Percentiles rank a stretch among this genome's conserved stretches.
phyloP scores from a whole-genome alignment of 345 rosid species.

The Draba incana region DNA sequence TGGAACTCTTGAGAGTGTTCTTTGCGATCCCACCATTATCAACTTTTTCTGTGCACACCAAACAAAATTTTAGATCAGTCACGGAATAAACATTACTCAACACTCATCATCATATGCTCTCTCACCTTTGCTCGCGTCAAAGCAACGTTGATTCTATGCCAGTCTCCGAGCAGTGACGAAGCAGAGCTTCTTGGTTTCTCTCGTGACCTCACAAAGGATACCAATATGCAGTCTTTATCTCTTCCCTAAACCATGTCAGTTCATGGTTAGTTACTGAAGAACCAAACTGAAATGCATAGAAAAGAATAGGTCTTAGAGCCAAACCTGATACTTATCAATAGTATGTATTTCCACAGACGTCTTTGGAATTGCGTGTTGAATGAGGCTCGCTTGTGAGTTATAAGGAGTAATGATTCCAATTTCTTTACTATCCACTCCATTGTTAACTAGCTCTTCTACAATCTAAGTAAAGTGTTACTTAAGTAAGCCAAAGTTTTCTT shows the following conservation, averaged over 20 bases:
- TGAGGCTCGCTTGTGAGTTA: conserved; percentile 84
- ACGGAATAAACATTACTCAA: neutral
- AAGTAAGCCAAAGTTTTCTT: conserved; percentile 14
- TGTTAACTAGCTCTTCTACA: conserved; percentile 55
- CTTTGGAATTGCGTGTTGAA: conserved; percentile 47
- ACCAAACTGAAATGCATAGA: conserved; percentile 1
- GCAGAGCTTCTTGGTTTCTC: conserved; percentile 62
- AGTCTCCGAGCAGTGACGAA: conserved; percentile 86
- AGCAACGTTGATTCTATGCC: conserved; percentile 98
- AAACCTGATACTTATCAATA: conserved; percentile 96
- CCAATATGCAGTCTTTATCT: conserved; percentile 90
- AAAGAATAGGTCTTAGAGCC: conserved; percentile 31
- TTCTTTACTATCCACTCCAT: conserved; percentile 71
- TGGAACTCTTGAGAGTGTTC: conserved; percentile 78
- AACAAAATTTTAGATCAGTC: neutral
- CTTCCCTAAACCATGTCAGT: conserved; percentile 62
- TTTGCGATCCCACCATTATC: conserved; percentile 87
- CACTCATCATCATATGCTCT: conserved; percentile 14
- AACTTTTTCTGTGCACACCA: conserved; percentile 66
- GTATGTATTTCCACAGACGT: conserved; percentile 87
- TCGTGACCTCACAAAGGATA: conserved; percentile 78
- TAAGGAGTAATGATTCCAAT: conserved; percentile 95
- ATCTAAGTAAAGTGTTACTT: conserved; percentile 44
- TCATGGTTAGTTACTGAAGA: conserved; percentile 21
- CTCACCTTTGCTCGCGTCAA: conserved; percentile 89